Evolutionary conservation across 1,284 basidiomycete species (phyloP).

Genomic region (Pascua guehoae): DNA sequence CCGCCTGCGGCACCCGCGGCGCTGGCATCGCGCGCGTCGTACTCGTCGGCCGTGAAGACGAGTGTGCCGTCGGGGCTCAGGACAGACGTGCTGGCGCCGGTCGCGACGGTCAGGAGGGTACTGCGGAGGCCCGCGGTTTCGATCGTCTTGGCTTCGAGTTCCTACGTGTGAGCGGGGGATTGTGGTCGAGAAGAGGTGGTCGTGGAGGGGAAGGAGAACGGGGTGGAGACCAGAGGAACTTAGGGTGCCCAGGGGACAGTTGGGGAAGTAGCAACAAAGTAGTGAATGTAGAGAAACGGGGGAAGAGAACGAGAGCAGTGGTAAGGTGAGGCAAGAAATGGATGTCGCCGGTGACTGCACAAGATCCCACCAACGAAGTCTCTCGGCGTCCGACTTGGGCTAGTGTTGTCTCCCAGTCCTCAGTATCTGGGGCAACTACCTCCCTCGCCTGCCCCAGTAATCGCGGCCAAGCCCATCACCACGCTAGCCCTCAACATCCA

Average conservation of each 20-base stretch:
- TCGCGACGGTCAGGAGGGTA: conserved; percentile 18
- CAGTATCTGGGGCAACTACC: background rate
- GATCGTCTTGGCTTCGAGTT: conserved; percentile 28
- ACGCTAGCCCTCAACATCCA: too few relatives aligned
- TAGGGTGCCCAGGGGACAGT: too few relatives aligned
- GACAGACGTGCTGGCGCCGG: conserved; percentile 12
- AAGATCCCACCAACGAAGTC: too few relatives aligned
- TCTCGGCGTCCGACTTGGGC: too few relatives aligned
- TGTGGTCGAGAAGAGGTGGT: too few relatives aligned
- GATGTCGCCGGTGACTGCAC: too few relatives aligned
- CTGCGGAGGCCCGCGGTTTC: conserved; percentile 28
- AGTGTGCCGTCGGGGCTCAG: conserved; percentile 21
- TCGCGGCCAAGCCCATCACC: too few relatives aligned
- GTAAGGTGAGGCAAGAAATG: too few relatives aligned
- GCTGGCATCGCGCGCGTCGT: conserved; percentile 10
- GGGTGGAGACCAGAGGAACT: too few relatives aligned
- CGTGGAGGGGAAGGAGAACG: too few relatives aligned
- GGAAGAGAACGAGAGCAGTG: background rate
- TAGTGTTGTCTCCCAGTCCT: background rate
- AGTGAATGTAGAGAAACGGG: background rate
- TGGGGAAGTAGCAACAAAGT: background rate
- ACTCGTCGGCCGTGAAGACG: conserved; percentile 14
- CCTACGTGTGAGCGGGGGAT: conserved; percentile 12
- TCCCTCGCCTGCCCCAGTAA: too few relatives aligned
- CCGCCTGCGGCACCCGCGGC: background rate